Evolutionary conservation across 164 flowering plant species (phyloP), one percentile per base, ranked within the genome.

Genomic region (Pachysandra terminalis): DNA sequence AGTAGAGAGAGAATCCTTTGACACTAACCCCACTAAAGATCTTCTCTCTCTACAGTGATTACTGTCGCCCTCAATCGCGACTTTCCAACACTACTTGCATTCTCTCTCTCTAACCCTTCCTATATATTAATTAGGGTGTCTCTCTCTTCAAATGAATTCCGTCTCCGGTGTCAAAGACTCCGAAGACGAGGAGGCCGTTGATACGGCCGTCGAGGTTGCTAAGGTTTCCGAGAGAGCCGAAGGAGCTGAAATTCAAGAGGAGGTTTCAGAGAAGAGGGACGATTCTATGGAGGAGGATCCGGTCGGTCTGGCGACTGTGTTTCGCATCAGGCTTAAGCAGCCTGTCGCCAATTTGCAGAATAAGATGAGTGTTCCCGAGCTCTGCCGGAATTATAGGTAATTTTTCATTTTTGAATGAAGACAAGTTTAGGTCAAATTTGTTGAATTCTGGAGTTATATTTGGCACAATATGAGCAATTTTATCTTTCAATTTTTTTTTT

Each of bases 291-390:
- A 82, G 54, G 91, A 81, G 61, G 93, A 85, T 32, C 41, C 80
- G 1, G 77, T 66, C 0, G 66, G 75, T 63, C 90, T 96, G 15
- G 90, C 97, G 1, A 83, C 91, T 10, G 97, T 95, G 37, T 95
- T 95, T 63, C 80, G 85, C 21, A 88, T 95, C 28, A 72, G 80
- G 75, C 87, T 95, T n/a, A 89, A 86, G 69, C 99, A 95, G 83
- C 96, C 95, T 19, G 66, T 76, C 54, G 88, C 94, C n/a, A 88
- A 83, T 83, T 87, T 92, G 81, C 76, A 67, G 65, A 87, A 95
- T 68, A 92, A 92, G 65, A 95, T 95, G 99, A 92, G 96, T 67
- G 98, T 95, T 22, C 99, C 99, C 16, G 94, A 92, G 76, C 90
- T 95, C 49, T 95, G 99, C 71, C 93, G 98, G 32, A 92, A 87